Percentiles rank a stretch among this genome's conserved stretches.
phyloP scores from a whole-genome alignment of 495 filamentous ascomycete species.

The Neurospora cerealis region DNA sequence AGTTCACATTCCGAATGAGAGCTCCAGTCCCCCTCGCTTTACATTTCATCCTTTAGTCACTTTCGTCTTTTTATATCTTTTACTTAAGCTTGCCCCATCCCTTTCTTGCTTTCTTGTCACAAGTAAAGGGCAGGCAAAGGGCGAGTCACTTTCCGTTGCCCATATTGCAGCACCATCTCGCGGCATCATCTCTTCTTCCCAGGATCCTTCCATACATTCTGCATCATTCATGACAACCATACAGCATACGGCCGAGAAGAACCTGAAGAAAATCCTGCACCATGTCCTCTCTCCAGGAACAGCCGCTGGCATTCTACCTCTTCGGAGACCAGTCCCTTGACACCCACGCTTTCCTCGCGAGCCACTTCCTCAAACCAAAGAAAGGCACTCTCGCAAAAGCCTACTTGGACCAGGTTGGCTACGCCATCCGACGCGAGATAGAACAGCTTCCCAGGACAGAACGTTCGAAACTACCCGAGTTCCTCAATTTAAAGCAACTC shows the following conservation, averaged over 20 bases:
- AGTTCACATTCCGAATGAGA: neutral
- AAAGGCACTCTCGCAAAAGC: conserved; percentile 53
- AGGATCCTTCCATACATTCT: neutral
- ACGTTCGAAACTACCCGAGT: conserved; percentile 53
- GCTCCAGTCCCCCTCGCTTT: neutral
- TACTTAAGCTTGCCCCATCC: neutral
- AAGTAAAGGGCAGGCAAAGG: neutral
- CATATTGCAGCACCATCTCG: neutral
- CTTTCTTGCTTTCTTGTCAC: neutral
- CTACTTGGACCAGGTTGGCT: conserved; percentile 53
- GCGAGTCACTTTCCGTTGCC: neutral
- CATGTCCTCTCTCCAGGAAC: neutral
- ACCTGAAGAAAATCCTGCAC: neutral
- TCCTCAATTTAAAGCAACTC: conserved; percentile 59
- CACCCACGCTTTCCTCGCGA: conserved; percentile 55
- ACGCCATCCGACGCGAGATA: conserved; percentile 55
- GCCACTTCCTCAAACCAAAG: conserved; percentile 47
- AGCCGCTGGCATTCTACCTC: conserved; percentile 37
- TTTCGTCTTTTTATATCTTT: neutral
- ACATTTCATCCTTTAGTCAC: neutral
- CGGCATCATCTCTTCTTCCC: neutral
- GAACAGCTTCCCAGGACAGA: conserved; percentile 49
- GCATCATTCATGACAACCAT: neutral
- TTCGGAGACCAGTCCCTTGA: conserved; percentile 78
- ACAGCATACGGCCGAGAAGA: neutral